Evolutionary conservation across 2,329 filamentous ascomycete genomes (phyloP), one percentile per base, ranked within the genome.

Genomic region (Pezizomycotina sp.): DNA sequence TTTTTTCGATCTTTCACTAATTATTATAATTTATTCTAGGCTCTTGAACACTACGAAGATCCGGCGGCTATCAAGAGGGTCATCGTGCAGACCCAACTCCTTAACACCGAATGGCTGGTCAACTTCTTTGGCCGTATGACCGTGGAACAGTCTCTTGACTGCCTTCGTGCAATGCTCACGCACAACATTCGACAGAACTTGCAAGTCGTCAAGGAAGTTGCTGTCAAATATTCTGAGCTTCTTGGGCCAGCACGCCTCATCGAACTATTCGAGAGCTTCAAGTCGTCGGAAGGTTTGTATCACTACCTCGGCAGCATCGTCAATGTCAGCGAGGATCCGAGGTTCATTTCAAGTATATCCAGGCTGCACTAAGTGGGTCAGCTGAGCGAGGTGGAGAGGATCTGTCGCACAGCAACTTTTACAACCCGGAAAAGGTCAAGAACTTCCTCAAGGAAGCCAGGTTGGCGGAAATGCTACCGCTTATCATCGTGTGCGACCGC

Each of bases 281-380:
- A 89, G 59, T 95, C 89, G 22, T 76, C 82, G 3, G 89, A 98
- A 59, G 89, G 89, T 56, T 73, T 98, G 4, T 98, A 89, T 69
- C 93, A 92, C 65, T 98, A 93, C 62, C 73, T 98, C 10, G 89
- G 89, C 44, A 92, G 84, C 56, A 91, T 98, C 50, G 86, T 98
- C 60, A 98, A 98, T 57, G 66, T 98, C 30, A 92, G 81, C 39
- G 82, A 95, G 58, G 89, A 95, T 52, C 69, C 14, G 89, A 98
- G 55, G 89, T 98, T 19, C 79, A 89, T 56, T 98, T 93, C 74
- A 98, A 98, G 67, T 98, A 98, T 60, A 92, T 98, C 42, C 86
- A 98, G 61, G 83, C 89, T 37, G 89, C 91, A 92, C 84, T 15
- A 79, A 75, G 55, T 91, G 92, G 74, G 77, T 19, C 86, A 98